Percentiles rank a stretch among this genome's conserved stretches.
These are phyloP conservation scores for Hippophae gyantsensis DNA, from an alignment of 306 rosid species.

Conservation along the genomic window DNA sequence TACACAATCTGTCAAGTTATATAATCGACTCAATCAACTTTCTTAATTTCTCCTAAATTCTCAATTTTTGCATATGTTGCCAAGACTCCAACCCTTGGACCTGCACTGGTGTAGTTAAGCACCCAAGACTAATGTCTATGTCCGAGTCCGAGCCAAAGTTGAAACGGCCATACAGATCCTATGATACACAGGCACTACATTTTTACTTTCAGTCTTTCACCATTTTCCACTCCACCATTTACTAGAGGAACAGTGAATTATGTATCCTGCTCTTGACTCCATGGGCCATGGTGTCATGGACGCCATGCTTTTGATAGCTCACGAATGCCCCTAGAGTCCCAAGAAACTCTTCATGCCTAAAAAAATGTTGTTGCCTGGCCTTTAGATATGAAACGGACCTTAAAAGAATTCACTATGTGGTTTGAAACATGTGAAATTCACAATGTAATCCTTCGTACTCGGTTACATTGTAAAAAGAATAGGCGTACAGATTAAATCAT, in stretches of 20 bases:
- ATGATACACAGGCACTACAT: constrained; percentile 51
- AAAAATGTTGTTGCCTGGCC: constrained; percentile 86
- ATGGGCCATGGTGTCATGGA: not conserved
- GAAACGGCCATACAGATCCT: constrained; percentile 12
- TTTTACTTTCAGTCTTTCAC: constrained; percentile 58
- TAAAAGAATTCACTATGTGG: not conserved
- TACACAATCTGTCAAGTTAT: too few species aligned
- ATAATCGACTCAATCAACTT: too few species aligned
- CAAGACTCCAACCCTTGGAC: constrained; percentile 9
- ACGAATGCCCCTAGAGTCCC: constrained; percentile 85
- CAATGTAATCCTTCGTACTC: too few species aligned
- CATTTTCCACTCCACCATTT: too few species aligned
- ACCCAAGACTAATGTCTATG: constrained; percentile 33
- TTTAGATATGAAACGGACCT: constrained; percentile 56
- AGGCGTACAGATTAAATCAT: too few species aligned
- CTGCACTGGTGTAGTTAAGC: constrained; percentile 22
- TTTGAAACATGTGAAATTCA: too few species aligned
- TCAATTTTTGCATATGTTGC: constrained; percentile 7
- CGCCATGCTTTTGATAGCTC: constrained; percentile 64
- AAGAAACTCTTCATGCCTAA: constrained; percentile 88
- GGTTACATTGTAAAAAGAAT: too few species aligned
- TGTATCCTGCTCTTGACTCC: constrained; percentile 21
- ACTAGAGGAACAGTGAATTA: constrained; percentile 21
- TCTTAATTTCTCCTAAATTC: too few species aligned
- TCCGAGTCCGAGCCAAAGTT: not conserved